phyloP scores from a whole-genome alignment of 2,329 filamentous ascomycete genomes.

The Pseudopyrenochaeta lycopersici region DNA sequence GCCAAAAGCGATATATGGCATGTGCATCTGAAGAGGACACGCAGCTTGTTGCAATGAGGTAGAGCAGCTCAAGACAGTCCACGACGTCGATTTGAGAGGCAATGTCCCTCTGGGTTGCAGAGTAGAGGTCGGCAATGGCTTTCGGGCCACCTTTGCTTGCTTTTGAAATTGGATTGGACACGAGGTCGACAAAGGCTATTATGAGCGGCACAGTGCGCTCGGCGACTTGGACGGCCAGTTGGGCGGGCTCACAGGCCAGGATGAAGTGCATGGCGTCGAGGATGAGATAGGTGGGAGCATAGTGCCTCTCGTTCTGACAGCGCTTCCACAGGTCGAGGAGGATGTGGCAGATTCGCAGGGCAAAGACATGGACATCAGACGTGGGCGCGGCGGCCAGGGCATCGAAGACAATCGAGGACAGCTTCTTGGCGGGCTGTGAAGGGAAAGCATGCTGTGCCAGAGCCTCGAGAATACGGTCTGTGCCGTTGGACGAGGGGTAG shows the following conservation, averaged over 20 bases:
- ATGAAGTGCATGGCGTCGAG: slow-evolving; percentile 71
- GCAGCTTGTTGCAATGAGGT: slow-evolving; percentile 69
- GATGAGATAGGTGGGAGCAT: slow-evolving; percentile 71
- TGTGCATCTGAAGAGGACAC: slow-evolving; percentile 50
- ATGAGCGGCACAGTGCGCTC: slow-evolving; percentile 61
- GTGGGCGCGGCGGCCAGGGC: slow-evolving; percentile 65
- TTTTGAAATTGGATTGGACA: slow-evolving; percentile 59
- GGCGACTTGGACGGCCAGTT: slow-evolving; percentile 68
- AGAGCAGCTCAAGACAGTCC: slow-evolving; percentile 72
- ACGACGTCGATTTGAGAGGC: slow-evolving; percentile 70
- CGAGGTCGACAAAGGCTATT: slow-evolving; percentile 60
- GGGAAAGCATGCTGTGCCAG: slow-evolving; percentile 72
- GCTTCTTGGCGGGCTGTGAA: slow-evolving; percentile 62
- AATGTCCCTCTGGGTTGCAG: slow-evolving; percentile 53
- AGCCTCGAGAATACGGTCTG: slow-evolving; percentile 72
- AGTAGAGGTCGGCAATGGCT: slow-evolving; percentile 34
- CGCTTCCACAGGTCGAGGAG: slow-evolving; percentile 73
- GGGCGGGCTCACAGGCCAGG: slow-evolving; percentile 67
- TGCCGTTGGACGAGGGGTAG: slow-evolving; percentile 64
- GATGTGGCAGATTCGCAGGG: slow-evolving; percentile 70
- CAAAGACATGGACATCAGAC: slow-evolving; percentile 62
- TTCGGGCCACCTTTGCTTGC: slow-evolving; percentile 43
- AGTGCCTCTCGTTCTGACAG: slow-evolving; percentile 71
- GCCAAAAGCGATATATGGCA: slow-evolving; percentile 68
- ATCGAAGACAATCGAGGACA: slow-evolving; percentile 74